Conservation (phyloP, 2,329 filamentous ascomycete species). For the Colletotrichum godetiae region DNA sequence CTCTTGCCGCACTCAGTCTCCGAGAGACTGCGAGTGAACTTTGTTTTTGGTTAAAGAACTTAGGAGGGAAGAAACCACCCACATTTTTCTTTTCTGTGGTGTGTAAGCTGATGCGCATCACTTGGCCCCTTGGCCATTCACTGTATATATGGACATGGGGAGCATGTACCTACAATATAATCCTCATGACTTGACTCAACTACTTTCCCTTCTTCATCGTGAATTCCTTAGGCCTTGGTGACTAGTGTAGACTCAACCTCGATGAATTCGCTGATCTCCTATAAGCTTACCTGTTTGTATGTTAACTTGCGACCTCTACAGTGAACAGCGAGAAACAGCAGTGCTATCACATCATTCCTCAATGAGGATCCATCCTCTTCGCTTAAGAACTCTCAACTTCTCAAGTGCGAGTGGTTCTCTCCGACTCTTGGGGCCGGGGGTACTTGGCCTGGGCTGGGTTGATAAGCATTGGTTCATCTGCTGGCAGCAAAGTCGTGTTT, state of each 20-base stretch:
- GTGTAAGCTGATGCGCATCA: constrained; percentile 31
- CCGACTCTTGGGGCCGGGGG: too few species aligned
- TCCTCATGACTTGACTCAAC: constrained; percentile 17
- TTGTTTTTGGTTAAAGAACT: constrained; percentile 26
- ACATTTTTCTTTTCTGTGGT: constrained; percentile 26
- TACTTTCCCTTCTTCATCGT: not conserved
- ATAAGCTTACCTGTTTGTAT: too few species aligned
- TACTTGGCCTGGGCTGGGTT: too few species aligned
- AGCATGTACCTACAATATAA: constrained; percentile 32
- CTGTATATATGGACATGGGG: constrained; percentile 32
- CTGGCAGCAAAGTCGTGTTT: too few species aligned
- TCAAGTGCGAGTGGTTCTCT: too few species aligned
- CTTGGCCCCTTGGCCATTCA: constrained; percentile 26
- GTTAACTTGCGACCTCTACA: too few species aligned
- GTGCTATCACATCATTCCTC: too few species aligned
- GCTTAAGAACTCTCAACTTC: too few species aligned
- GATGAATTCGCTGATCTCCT: too few species aligned
- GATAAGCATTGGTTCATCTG: too few species aligned
- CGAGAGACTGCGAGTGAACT: constrained; percentile 16
- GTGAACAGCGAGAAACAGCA: too few species aligned
- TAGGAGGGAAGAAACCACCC: constrained; percentile 5
- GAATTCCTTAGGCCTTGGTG: not conserved
- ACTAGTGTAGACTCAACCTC: not conserved
- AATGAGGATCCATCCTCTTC: too few species aligned
- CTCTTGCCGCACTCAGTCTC: constrained; percentile 8